These are phyloP conservation scores for Erodium moschatum DNA, from an alignment of 441 rosid genomes.

Conservation along the genomic window DNA sequence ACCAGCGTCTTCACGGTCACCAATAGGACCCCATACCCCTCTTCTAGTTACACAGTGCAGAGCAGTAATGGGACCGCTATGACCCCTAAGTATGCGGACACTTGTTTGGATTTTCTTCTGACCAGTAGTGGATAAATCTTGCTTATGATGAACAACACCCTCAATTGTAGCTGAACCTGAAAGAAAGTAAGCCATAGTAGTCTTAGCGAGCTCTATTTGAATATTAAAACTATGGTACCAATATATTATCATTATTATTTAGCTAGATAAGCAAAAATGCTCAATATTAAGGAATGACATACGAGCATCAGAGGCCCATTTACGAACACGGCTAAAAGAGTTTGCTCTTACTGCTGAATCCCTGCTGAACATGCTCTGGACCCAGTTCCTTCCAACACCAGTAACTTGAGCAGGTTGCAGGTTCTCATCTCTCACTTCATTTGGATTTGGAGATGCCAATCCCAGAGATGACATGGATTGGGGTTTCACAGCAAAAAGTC, in stretches of 20 bases:
- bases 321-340: constrained; percentile 75
- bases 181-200: constrained; percentile 8
- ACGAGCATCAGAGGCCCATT: constrained; percentile 72
- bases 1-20: constrained; percentile 98
- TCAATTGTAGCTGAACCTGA: constrained; percentile 28
- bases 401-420: constrained; percentile 91
- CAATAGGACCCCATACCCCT: constrained; percentile 96
- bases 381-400: constrained; percentile 97
- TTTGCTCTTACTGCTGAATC: constrained; percentile 64
- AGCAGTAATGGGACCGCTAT: constrained; percentile 84
- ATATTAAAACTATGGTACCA: background rate
- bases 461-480: constrained; percentile 55
- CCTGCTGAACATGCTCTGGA: constrained; percentile 98
- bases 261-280: background rate
- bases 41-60: constrained; percentile 95
- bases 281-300: constrained; percentile 23
- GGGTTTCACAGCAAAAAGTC: constrained; percentile 62
- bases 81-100: constrained; percentile 84
- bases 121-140: constrained; percentile 61
- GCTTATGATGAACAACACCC: constrained; percentile 42
- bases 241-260: background rate
- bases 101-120: constrained; percentile 89
- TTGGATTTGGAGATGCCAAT: constrained; percentile 73
- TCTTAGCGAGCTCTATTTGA: background rate
- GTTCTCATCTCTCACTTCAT: constrained; percentile 60